Conservation (phyloP, 176 grass and related monocot genomes). For the Urochloa ruziziensis region DNA sequence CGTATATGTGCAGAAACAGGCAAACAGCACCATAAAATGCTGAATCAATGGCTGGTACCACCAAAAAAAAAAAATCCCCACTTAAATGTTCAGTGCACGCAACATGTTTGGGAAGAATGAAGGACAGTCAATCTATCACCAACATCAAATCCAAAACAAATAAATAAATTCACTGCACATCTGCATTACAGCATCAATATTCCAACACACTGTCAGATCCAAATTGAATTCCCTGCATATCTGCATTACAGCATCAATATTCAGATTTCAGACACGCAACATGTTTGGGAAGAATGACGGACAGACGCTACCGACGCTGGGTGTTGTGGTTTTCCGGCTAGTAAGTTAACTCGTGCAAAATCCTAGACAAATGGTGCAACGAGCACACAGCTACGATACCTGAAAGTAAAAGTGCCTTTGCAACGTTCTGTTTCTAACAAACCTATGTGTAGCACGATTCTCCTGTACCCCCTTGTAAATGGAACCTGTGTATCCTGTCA, state of each 20-base stretch:
- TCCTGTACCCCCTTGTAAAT: constrained; percentile 17
- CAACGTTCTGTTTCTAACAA: not conserved
- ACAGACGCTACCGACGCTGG: not conserved
- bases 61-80: too few relatives aligned
- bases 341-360: not conserved
- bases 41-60: not conserved
- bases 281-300: not conserved
- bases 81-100: too few relatives aligned
- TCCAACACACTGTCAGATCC: too few relatives aligned
- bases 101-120: not conserved
- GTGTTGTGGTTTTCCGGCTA: not conserved
- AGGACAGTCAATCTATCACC: too few relatives aligned
- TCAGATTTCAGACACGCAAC: too few relatives aligned
- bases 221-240: too few relatives aligned
- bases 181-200: not conserved
- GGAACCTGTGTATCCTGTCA: not conserved
- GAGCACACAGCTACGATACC: not conserved
- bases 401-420: not conserved
- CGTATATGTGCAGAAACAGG: not conserved
- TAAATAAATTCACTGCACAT: not conserved
- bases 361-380: not conserved
- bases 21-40: not conserved
- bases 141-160: not conserved
- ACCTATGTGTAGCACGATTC: not conserved
- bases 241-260: too few relatives aligned